Base-by-base conservation (phyloP, 306 rosid genomes). In the Citrullus mucosospermus region DNA sequence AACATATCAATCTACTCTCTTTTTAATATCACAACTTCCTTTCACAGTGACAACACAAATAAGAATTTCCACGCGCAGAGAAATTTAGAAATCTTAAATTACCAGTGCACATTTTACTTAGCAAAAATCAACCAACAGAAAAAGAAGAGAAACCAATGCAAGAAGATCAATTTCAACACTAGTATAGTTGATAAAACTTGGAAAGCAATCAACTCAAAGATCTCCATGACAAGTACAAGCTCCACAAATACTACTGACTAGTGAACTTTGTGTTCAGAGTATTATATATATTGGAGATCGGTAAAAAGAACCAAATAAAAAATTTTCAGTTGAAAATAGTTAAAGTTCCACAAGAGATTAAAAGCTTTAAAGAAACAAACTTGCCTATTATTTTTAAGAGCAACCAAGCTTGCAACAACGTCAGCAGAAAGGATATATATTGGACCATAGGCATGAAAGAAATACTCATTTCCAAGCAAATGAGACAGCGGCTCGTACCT, bases 371-470 rank as follows among this genome's bases (percentile, higher is more conserved):
- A 38, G 75, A 50, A 77, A 58, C 15, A 44, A 82, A 79, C 93
- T 81, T 88, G 81, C 99, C 99, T 96, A 81, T 90, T 78, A 77
- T 93, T 93, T 83, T 82, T 91, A 55, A 91, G 94, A 77, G 90
- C 94, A 69, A 84, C 96, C 98, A 96, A 90, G 85, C 97, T 91
- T 75, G 97, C 84, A 73, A 96, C 99, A 72, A 96, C 99, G 78
- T 93, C 97, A 17, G 97, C 93, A 38, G 98, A 96, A 80, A 93
- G 97, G 38, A 89, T 97, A 82, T 96, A 96, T 74, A 96, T 82
- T 73, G 99, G 98, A 86, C 98, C 99, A 83, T 96, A 92, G 70
- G 98, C 99, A 89, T 96, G 99, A 80, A 96, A 88, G 79, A 96
- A 96, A 82, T 96, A 96, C 84, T 96, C 99, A 61, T 81, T 91